Evolutionary conservation across 768 basidiomycete species (phyloP).

Genomic region (Boletus bicolor): DNA sequence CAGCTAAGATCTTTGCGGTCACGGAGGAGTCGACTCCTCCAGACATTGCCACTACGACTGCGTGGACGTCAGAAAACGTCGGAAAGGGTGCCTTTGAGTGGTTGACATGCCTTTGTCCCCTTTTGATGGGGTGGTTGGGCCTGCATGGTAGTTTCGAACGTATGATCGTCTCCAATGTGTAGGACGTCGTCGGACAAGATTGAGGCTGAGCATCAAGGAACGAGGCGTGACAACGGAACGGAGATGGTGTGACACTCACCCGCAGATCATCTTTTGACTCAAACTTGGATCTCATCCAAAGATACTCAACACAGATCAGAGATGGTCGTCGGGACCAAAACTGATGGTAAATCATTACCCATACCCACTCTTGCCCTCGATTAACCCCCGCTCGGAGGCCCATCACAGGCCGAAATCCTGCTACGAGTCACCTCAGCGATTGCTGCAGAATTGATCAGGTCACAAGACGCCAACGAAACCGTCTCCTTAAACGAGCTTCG

Average conservation of each 20-base stretch:
- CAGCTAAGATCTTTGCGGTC: constrained; percentile 69
- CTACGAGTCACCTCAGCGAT: constrained; percentile 92
- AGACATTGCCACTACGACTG: constrained; percentile 91
- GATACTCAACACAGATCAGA: constrained; percentile 1
- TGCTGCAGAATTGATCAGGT: constrained; percentile 88
- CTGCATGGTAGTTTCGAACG: constrained; percentile 17
- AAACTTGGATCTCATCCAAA: neutral
- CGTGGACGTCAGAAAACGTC: neutral
- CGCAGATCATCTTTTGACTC: neutral
- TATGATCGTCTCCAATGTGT: neutral
- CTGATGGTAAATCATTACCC: constrained; percentile 29
- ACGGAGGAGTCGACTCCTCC: constrained; percentile 96
- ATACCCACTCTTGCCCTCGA: neutral
- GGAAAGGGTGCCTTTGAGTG: neutral
- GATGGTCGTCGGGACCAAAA: constrained; percentile 42
- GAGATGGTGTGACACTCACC: neutral
- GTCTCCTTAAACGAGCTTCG: constrained; percentile 89
- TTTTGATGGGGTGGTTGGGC: constrained; percentile 15
- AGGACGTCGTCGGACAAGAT: constrained; percentile 12
- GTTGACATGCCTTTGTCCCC: constrained; percentile 27
- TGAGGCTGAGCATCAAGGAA: constrained; percentile 3
- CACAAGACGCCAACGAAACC: constrained; percentile 71
- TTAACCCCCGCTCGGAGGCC: constrained; percentile 39
- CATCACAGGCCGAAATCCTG: constrained; percentile 87
- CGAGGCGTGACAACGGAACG: constrained; percentile 2